Conservation (phyloP, 108 stramenopile genomes). For the Bacterosira constricta region DNA sequence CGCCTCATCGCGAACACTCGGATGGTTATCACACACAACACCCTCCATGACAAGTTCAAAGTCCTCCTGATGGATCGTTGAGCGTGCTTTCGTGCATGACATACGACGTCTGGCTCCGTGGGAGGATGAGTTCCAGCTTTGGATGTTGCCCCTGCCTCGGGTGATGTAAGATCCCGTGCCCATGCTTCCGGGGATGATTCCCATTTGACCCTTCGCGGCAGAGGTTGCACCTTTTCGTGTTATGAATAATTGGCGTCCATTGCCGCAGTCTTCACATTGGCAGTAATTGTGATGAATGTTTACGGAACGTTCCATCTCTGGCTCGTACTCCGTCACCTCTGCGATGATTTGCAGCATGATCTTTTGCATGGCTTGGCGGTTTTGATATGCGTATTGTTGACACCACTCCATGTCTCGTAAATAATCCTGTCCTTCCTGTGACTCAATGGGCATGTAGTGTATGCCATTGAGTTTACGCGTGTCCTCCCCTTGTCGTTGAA, state of each 20-base stretch:
- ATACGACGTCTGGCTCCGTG: constrained; percentile 31
- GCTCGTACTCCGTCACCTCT: constrained; percentile 6
- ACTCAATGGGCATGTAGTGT: constrained; percentile 35
- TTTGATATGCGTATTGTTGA: constrained; percentile 30
- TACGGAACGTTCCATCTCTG: not conserved
- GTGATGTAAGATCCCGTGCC: constrained; percentile 32
- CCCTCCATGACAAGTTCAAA: constrained; percentile 32
- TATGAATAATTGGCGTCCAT: constrained; percentile 18
- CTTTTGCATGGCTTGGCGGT: constrained; percentile 19
- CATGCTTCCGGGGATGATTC: constrained; percentile 36
- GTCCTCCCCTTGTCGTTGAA: constrained; percentile 12
- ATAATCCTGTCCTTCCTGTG: constrained; percentile 24
- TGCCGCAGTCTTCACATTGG: constrained; percentile 23
- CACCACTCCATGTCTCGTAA: constrained; percentile 37
- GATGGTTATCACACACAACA: constrained; percentile 22
- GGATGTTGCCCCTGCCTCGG: constrained; percentile 13
- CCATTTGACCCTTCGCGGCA: constrained; percentile 16
- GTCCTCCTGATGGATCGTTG: constrained; percentile 10
- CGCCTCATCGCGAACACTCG: constrained; percentile 23
- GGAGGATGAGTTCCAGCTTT: constrained; percentile 26
- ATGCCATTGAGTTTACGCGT: constrained; percentile 7
- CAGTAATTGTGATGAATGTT: constrained; percentile 45
- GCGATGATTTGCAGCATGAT: constrained; percentile 14
- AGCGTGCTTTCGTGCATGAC: constrained; percentile 23
- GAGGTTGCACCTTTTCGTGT: constrained; percentile 41